Conservation (phyloP, 805 yeast species). For the Wickerhamomyces silvicola region DNA sequence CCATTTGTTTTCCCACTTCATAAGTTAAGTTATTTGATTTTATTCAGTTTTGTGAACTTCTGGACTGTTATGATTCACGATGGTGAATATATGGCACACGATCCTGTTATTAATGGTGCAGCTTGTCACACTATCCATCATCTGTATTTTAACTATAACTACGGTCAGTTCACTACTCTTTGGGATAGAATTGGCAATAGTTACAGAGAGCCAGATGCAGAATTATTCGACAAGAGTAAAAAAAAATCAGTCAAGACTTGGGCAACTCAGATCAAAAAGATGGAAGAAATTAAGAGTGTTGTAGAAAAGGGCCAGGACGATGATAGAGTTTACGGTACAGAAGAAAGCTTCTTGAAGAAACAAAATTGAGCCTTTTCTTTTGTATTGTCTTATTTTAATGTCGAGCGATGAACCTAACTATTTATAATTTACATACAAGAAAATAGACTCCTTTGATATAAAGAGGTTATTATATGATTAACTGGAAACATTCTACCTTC, state of each 20-base stretch:
- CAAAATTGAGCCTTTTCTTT: background rate
- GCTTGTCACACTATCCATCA: conserved; percentile 98
- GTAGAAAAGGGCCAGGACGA: conserved; percentile 77
- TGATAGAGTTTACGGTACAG: conserved; percentile 65
- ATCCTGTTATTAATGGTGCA: conserved; percentile 92
- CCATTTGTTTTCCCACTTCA: conserved; percentile 92
- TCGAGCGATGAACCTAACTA: background rate
- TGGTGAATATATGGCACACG: conserved; percentile 90
- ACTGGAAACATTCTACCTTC: too few relatives aligned
- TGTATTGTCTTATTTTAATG: background rate
- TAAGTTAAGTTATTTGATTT: conserved; percentile 70
- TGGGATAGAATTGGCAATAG: conserved; percentile 97
- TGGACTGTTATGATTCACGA: conserved; percentile 99
- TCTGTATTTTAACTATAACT: conserved; percentile 93
- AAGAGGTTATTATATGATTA: too few relatives aligned
- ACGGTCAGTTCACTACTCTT: conserved; percentile 95
- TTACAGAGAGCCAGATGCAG: conserved; percentile 87
- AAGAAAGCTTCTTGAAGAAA: conserved; percentile 22
- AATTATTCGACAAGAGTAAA: conserved; percentile 61
- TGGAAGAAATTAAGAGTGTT: conserved; percentile 71
- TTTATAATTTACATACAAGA: background rate
- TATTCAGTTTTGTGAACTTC: conserved; percentile 88
- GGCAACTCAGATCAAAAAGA: conserved; percentile 61
- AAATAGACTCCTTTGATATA: too few relatives aligned
- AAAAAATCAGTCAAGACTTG: conserved; percentile 57